Evolutionary conservation across 805 yeast species (phyloP).

Genomic region (Diddensiella caesifluorescens): DNA sequence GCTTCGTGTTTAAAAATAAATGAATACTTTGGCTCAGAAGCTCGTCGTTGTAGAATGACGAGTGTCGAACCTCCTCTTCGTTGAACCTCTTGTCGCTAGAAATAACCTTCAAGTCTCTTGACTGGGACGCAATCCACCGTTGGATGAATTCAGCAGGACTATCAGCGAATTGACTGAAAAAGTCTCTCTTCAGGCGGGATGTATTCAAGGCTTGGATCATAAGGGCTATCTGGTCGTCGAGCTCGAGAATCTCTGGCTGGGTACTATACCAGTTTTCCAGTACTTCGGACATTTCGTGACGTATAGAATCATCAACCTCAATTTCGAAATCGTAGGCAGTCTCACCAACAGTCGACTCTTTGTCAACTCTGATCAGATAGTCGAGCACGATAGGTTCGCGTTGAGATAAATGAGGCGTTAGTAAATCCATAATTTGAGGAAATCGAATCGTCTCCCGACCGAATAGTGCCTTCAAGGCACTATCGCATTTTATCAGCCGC

Average conservation of each 20-base stretch:
- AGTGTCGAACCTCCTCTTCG: slow-evolving; percentile 82
- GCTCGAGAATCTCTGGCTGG: slow-evolving; percentile 38
- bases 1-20: slow-evolving; percentile 43
- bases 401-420: slow-evolving; percentile 66
- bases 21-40: slow-evolving; percentile 74
- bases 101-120: slow-evolving; percentile 77
- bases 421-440: slow-evolving; percentile 63
- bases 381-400: slow-evolving; percentile 73
- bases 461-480: slow-evolving; percentile 40
- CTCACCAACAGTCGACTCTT: slow-evolving; percentile 71
- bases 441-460: slow-evolving; percentile 52
- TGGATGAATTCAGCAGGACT: slow-evolving; percentile 74
- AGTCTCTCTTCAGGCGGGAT: slow-evolving; percentile 62
- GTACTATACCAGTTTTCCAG: slow-evolving; percentile 37
- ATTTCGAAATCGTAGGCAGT: slow-evolving; percentile 71
- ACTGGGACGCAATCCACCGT: slow-evolving; percentile 71
- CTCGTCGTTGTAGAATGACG: slow-evolving; percentile 77
- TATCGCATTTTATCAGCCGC: slow-evolving; percentile 49
- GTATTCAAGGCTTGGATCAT: slow-evolving; percentile 48
- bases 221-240: slow-evolving; percentile 42
- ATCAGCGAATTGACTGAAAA: slow-evolving; percentile 65
- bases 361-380: slow-evolving; percentile 71
- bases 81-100: slow-evolving; percentile 85
- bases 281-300: slow-evolving; percentile 33
- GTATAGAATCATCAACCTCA: slow-evolving; percentile 38